Evolutionary conservation across 257 asterid species (phyloP).

Genomic region (Dorcoceras hygrometricum): DNA sequence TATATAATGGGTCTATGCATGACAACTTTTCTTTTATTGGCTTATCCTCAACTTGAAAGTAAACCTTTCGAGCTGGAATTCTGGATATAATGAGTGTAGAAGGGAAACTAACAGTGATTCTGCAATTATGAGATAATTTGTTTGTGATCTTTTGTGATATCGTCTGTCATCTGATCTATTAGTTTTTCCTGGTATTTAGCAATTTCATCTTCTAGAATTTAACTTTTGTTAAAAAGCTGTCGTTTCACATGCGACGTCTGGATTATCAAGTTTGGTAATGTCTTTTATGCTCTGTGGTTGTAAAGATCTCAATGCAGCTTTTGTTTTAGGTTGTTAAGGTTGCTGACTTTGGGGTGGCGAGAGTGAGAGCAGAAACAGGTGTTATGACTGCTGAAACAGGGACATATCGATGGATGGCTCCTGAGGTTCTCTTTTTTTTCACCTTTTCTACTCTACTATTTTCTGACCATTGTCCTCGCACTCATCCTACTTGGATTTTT

Average conservation of each 20-base stretch:
- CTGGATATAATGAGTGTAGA: not conserved
- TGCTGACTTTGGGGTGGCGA: conserved; percentile 98
- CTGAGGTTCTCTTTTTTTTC: conserved; percentile 66
- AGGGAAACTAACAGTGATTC: not conserved
- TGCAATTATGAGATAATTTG: not conserved
- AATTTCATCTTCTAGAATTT: conserved; percentile 15
- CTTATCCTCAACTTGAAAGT: not conserved
- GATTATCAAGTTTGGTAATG: not conserved
- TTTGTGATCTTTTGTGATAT: conserved; percentile 7
- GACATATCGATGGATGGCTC: conserved; percentile 99
- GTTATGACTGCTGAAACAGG: conserved; percentile 99
- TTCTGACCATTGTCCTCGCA: not conserved
- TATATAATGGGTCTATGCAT: conserved; percentile 1
- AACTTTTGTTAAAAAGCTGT: not conserved
- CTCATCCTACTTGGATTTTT: conserved; percentile 19
- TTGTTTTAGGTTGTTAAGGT: conserved; percentile 82
- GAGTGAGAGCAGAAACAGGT: conserved; percentile 94
- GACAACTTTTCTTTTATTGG: conserved; percentile 8
- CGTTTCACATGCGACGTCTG: not conserved
- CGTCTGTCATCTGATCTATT: not conserved
- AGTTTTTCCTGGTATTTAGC: conserved; percentile 11
- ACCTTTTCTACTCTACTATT: not conserved
- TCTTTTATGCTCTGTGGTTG: not conserved
- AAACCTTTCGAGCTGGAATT: not conserved
- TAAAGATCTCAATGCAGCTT: conserved; percentile 23